phyloP scores from a whole-genome alignment of 768 basidiomycete species.

The Neoboletus subvelutipes region DNA sequence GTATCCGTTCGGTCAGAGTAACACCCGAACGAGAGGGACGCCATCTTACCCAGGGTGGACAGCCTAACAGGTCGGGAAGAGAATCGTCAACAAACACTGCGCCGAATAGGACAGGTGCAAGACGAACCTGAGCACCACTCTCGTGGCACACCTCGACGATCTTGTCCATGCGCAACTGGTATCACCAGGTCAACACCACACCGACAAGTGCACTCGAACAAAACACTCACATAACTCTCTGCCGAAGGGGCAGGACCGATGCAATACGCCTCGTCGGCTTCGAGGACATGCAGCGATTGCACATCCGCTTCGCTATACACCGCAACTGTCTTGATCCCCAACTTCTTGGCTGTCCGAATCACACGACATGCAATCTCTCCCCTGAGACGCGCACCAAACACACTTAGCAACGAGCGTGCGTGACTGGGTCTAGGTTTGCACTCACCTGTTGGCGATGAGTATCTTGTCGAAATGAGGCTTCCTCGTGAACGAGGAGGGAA shows the following conservation, averaged over 20 bases:
- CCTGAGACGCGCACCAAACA: conserved; percentile 38
- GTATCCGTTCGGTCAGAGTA: neutral
- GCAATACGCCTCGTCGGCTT: conserved; percentile 90
- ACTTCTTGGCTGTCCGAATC: conserved; percentile 82
- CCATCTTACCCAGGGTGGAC: conserved; percentile 81
- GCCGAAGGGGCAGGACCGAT: conserved; percentile 90
- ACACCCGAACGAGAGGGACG: neutral
- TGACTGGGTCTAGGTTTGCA: neutral
- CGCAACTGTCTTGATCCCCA: conserved; percentile 90
- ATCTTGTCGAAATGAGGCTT: conserved; percentile 85
- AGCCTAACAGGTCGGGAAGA: conserved; percentile 47
- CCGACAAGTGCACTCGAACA: neutral
- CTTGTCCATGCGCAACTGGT: conserved; percentile 80
- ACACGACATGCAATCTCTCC: conserved; percentile 97
- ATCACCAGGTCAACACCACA: conserved; percentile 2
- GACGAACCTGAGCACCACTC: conserved; percentile 79
- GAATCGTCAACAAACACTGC: neutral
- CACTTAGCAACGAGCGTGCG: neutral
- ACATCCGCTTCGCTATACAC: conserved; percentile 89
- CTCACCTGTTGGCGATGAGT: conserved; percentile 80
- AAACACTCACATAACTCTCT: conserved; percentile 77
- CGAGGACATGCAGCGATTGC: conserved; percentile 75
- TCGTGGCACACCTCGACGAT: conserved; percentile 80
- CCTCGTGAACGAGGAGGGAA: conserved; percentile 9
- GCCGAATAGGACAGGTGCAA: neutral